Base-by-base conservation (phyloP, 2,329 filamentous ascomycete species). In the Diaporthe vexans region DNA sequence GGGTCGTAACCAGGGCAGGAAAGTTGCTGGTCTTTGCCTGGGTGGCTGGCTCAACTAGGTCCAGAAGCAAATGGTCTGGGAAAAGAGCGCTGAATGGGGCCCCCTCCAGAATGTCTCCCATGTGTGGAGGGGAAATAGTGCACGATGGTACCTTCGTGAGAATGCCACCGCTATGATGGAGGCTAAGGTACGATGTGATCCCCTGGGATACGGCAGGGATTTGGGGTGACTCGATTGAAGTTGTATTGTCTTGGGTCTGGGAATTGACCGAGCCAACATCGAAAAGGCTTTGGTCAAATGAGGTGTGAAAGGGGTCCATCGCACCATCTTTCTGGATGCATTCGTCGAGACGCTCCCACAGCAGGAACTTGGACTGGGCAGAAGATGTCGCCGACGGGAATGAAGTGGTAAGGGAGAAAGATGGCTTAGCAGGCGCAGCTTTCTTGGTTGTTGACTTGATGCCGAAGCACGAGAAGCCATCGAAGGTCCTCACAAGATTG, bases 11-110 rank as follows among this genome's bases (percentile, higher is more conserved):
- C 46, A 24, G 13, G 21, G 10, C 13, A 37, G 21, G 3, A 8
- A n/a, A 1, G 8, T 13, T 2, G 13, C 11, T 13, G 10, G 1
- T 52, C 13, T 4, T 37, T 6, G 46, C 15, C 2, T 40, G 0
- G 7, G n/a, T 8, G 6, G 3, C 9, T 11, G 7, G 8, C 5
- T 40, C 54, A 13, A 21, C 6, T 15, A 4, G 0, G 3, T 48
- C 40, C 13, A 29, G 58, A 9, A 71, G 40, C 15, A 59, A 15
- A 13, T 46, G 26, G 8, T 1, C 2, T 13, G 54, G 37, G 26
- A 71, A 59, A 2, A 51, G 10, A 11, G 43, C 8, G 5, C 29
- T 29, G 56, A 72, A 72, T 33, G 69, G 46, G 10, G 4, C 3
- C 13, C 51, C 37, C 15, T 13, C 21, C 11, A 24, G 21, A 21